A percentile compares a stretch with the other conserved stretches of the same genome.
phyloP scores from a whole-genome alignment of 495 filamentous ascomycete genomes.

The Staphylotrichum tortipilum region DNA sequence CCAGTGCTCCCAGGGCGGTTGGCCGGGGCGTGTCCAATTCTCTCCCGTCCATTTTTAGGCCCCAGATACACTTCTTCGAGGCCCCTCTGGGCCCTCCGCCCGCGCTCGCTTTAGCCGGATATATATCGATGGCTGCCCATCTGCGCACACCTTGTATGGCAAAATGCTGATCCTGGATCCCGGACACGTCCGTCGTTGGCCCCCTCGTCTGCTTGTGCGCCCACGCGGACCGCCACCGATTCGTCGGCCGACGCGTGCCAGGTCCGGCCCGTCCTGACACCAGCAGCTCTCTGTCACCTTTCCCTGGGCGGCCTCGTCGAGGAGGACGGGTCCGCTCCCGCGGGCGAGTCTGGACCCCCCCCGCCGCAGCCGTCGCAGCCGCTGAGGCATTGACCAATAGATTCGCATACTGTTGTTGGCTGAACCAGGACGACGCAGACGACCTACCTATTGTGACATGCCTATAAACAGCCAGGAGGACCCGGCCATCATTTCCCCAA shows the following conservation, averaged over 20 bases:
- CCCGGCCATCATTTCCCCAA: not conserved
- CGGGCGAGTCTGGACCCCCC: constrained; percentile 5
- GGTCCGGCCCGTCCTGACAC: not conserved
- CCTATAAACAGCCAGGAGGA: not conserved
- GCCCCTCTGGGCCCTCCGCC: too few species aligned
- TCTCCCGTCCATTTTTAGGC: constrained; percentile 11
- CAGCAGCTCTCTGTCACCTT: not conserved
- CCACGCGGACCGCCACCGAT: not conserved
- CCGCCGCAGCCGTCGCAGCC: not conserved
- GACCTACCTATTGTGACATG: not conserved
- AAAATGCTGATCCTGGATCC: constrained; percentile 18
- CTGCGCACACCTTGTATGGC: constrained; percentile 15
- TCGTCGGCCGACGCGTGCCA: constrained; percentile 1
- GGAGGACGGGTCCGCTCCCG: not conserved
- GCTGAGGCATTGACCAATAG: constrained; percentile 18
- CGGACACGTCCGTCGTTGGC: not conserved
- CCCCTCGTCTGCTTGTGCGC: not conserved
- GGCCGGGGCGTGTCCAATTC: too few species aligned
- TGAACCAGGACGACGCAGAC: constrained; percentile 1
- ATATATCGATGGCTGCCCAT: constrained; percentile 3
- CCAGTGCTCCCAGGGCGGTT: too few species aligned
- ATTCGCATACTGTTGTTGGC: not conserved
- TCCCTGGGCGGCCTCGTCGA: not conserved
- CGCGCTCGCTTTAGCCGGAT: constrained; percentile 16
- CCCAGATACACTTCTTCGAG: too few species aligned